Evolutionary conservation across 192 early-diverging fungal species (phyloP), one percentile per base, ranked within the genome.

Genomic region (Coemansia nantahalensis): DNA sequence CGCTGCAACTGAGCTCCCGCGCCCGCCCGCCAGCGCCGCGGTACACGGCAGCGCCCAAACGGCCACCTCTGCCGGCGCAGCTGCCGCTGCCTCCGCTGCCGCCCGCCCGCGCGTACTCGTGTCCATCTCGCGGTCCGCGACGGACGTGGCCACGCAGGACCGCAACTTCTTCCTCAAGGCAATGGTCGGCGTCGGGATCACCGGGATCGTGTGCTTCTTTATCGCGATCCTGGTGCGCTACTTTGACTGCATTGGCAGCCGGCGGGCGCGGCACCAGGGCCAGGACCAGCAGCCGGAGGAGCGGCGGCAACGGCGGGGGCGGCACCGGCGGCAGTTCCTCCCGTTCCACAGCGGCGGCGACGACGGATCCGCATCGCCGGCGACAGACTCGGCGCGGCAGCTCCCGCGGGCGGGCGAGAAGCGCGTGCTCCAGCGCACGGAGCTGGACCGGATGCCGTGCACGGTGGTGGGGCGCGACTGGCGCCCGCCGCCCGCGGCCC

Each of bases 111-210:
- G 65, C 3, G 65, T 53, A 0, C 58, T 66, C 6, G 58, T 75
- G 8, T 56, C 63, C 2, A 68, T 75, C 8, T 54, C 59, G 24
- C 38, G 65, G 38, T 67, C 64, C 1, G 51, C 64, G 0, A 59
- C 59, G 1, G 65, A 75, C 15, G 62, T 72, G 7, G 65, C 65
- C 1, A 39, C 56, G 17, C 54, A 64, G 0, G 65, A 75, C 44
- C 59, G 71, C 16, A 75, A 68, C 33, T 75, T 75, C 41, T 75
- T 75, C 39, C 48, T 75, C 12, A 75, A 75, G 35, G 71, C 71
- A 0, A 75, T 75, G 71, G 54, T 75, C 16, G 63, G 71, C 1
- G 65, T 75, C 2, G 71, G 71, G 5, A 68, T 75, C 21, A 68
- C 65, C 15, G 71, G 71, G 0, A 68, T 75, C 8, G 51, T 75